A percentile compares a stretch with the other conserved stretches of the same genome.
These are phyloP conservation scores for Kondoa subrosea DNA, from an alignment of 768 basidiomycete genomes.

Conservation along the genomic window DNA sequence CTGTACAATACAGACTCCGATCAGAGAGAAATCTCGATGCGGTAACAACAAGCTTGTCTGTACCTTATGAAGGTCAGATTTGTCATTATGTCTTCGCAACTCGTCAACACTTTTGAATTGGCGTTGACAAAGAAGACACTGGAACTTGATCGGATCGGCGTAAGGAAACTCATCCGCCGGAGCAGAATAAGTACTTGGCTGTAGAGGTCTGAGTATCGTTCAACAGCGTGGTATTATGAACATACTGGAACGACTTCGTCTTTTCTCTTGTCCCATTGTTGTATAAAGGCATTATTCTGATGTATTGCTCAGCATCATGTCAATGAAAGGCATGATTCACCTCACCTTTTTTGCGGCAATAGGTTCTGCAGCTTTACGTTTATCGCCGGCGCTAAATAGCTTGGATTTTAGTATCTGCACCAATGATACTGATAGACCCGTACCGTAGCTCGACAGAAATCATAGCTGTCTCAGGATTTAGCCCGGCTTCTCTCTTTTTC, in stretches of 20 bases:
- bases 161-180: conserved; percentile 52
- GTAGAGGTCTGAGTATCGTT: neutral
- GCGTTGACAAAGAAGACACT: conserved; percentile 77
- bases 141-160: conserved; percentile 53
- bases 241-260: conserved; percentile 47
- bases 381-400: neutral
- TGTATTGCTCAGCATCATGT: neutral
- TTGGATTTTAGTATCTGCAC: conserved; percentile 1
- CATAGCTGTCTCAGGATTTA: neutral
- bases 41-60: conserved; percentile 28
- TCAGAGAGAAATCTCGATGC: conserved; percentile 13
- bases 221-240: neutral
- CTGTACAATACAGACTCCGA: conserved; percentile 36
- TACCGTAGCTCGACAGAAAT: conserved; percentile 10
- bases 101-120: conserved; percentile 80
- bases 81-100: conserved; percentile 73
- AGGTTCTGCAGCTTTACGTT: conserved; percentile 17
- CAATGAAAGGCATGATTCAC: neutral
- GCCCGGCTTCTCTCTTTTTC: neutral
- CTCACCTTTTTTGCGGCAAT: conserved; percentile 21
- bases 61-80: conserved; percentile 92
- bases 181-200: conserved; percentile 1
- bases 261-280: conserved; percentile 93
- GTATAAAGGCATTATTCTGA: conserved; percentile 75
- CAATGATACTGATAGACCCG: neutral